phyloP scores from a whole-genome alignment of 129 eudicot species.

The Pseudognaphalium luteoalbum region DNA sequence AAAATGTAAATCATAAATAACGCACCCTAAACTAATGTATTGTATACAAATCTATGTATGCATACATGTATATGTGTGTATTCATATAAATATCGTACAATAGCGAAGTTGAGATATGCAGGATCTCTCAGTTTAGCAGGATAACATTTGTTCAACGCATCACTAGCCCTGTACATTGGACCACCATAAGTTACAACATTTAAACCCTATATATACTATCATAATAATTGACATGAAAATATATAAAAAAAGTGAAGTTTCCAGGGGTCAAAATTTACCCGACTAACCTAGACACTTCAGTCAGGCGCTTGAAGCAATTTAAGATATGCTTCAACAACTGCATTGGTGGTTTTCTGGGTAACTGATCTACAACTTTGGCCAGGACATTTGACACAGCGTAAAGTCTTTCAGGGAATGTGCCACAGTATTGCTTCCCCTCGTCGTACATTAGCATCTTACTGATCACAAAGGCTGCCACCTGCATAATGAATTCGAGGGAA shows the following conservation, averaged over 20 bases:
- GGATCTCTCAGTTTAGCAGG: slow-evolving; percentile 37
- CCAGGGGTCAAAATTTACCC: slow-evolving; percentile 31
- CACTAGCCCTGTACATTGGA: slow-evolving; percentile 41
- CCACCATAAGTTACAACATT: slow-evolving; percentile 20
- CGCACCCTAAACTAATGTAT: not conserved
- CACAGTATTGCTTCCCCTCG: slow-evolving; percentile 39
- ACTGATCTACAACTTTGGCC: slow-evolving; percentile 20
- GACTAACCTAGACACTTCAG: slow-evolving; percentile 48
- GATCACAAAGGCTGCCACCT: slow-evolving; percentile 43
- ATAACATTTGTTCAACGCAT: slow-evolving; percentile 24
- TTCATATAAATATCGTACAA: slow-evolving; percentile 36
- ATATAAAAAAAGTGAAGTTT: not conserved
- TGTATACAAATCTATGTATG: not conserved
- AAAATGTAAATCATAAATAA: slow-evolving; percentile 7
- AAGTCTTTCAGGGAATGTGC: slow-evolving; percentile 30
- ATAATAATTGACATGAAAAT: not conserved
- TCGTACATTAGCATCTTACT: slow-evolving; percentile 37
- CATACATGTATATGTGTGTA: slow-evolving; percentile 2
- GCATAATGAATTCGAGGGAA: not conserved
- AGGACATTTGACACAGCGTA: slow-evolving; percentile 29
- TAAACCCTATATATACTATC: not conserved
- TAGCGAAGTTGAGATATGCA: slow-evolving; percentile 29
- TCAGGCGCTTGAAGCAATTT: slow-evolving; percentile 35
- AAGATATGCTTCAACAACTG: slow-evolving; percentile 40
- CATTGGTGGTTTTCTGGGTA: slow-evolving; percentile 22